These are phyloP conservation scores for Pelargonium exstipulatum DNA, from an alignment of 441 rosid species.

Conservation along the genomic window DNA sequence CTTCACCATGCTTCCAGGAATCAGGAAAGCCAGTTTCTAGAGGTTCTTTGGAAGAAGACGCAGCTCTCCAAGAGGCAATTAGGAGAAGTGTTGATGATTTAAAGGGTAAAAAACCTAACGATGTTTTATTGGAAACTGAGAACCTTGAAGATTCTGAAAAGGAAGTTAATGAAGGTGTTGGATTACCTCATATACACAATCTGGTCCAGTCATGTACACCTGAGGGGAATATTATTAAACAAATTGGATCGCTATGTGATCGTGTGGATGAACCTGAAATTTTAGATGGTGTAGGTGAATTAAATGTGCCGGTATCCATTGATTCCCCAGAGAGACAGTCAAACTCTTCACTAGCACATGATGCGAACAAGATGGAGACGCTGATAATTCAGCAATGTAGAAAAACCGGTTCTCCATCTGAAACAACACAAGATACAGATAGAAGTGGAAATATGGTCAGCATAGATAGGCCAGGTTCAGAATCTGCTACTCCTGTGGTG, in stretches of 20 bases:
- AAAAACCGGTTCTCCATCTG: conserved; percentile 23
- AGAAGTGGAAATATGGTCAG: conserved; percentile 9
- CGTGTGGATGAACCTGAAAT: conserved; percentile 25
- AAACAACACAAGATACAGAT: conserved; percentile 18
- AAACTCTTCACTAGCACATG: conserved; percentile 22
- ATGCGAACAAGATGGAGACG: conserved; percentile 24
- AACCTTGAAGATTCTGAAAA: conserved; percentile 25
- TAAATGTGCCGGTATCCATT: conserved; percentile 24
- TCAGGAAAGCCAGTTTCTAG: conserved; percentile 39
- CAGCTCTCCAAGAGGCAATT: conserved; percentile 81
- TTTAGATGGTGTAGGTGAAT: conserved; percentile 22
- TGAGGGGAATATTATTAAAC: conserved; percentile 26
- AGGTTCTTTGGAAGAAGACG: conserved; percentile 72
- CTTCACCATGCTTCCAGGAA: conserved; percentile 24
- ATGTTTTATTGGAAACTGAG: conserved; percentile 21
- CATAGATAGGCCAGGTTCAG: conserved; percentile 22
- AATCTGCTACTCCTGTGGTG: conserved; percentile 26
- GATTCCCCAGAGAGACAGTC: conserved; percentile 26
- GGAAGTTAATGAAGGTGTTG: conserved; percentile 19
- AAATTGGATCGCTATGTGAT: conserved; percentile 27
- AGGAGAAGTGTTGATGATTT: conserved; percentile 70
- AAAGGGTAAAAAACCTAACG: conserved; percentile 27
- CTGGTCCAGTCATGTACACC: conserved; percentile 20
- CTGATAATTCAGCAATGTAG: conserved; percentile 20
- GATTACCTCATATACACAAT: conserved; percentile 22